phyloP scores from a whole-genome alignment of 805 yeast species.

The Kuraishia ogatae region DNA sequence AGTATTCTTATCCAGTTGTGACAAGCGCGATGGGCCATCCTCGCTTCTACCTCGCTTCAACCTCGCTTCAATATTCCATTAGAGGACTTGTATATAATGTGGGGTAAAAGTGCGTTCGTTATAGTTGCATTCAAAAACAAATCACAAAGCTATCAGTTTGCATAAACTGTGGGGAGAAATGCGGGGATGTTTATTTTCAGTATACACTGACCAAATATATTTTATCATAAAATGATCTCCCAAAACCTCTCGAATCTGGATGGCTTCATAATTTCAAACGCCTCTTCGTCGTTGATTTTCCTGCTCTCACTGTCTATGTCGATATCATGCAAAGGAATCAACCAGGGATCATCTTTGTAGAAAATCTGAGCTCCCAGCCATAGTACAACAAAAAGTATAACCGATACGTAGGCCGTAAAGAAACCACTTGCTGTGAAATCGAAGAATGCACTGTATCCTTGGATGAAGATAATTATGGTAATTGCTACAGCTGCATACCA shows the following conservation, averaged over 20 bases:
- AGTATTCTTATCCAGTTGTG: too few species aligned
- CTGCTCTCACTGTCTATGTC: constrained; percentile 60
- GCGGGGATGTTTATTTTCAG: background rate
- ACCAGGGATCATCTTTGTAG: constrained; percentile 36
- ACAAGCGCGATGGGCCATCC: too few species aligned
- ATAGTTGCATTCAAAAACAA: too few species aligned
- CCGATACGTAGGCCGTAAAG: constrained; percentile 67
- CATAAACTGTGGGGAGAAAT: background rate
- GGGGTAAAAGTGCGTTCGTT: too few species aligned
- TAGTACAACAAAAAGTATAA: constrained; percentile 45
- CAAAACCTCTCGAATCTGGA: constrained; percentile 1
- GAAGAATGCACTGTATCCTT: constrained; percentile 57
- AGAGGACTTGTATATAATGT: background rate
- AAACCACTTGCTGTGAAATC: constrained; percentile 42
- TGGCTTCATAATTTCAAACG: background rate
- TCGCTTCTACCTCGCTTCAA: too few species aligned
- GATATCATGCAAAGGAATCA: constrained; percentile 45
- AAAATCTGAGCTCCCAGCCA: constrained; percentile 41
- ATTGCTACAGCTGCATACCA: constrained; percentile 52
- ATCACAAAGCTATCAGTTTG: background rate
- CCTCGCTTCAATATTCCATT: background rate
- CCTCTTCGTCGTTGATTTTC: constrained; percentile 11
- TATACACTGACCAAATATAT: background rate
- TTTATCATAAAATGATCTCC: background rate
- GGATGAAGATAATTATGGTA: constrained; percentile 25